Conservation (phyloP, 345 rosid genomes). For the Citrus trifoliata region DNA sequence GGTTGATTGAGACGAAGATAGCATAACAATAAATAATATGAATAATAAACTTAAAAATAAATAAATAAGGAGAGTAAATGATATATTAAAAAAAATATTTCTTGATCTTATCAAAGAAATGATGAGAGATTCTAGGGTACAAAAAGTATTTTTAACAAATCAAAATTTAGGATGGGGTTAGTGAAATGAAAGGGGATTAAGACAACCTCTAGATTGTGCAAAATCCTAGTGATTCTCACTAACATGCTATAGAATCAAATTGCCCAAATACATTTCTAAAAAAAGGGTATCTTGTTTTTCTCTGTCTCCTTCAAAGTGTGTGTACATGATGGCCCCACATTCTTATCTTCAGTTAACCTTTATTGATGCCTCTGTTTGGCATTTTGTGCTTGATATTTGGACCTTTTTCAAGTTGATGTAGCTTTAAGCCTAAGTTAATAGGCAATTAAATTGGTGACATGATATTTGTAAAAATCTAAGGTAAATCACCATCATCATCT, state of each 20-base stretch:
- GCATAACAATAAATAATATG: neutral
- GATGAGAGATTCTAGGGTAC: neutral
- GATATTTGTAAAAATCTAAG: neutral
- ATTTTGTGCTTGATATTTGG: neutral
- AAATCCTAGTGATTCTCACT: neutral
- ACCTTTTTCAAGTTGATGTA: conserved; percentile 2
- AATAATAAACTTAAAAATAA: too few relatives aligned
- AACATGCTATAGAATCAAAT: neutral
- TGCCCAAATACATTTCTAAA: neutral
- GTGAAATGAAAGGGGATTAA: neutral
- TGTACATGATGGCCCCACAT: conserved; percentile 4
- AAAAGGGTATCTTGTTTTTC: conserved; percentile 12
- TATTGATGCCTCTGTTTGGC: conserved; percentile 10
- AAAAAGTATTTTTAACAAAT: neutral
- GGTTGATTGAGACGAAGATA: neutral
- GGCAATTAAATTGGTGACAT: neutral
- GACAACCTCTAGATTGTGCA: neutral
- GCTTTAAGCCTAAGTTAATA: conserved; percentile 18
- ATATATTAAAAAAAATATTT: too few relatives aligned
- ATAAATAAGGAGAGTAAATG: neutral
- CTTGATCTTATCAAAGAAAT: neutral
- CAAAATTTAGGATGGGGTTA: neutral
- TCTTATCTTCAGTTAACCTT: conserved; percentile 11
- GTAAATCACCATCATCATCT: neutral
- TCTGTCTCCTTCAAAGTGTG: conserved; percentile 17